phyloP scores from a whole-genome alignment of 345 rosid genomes.

The Brassica napus region DNA sequence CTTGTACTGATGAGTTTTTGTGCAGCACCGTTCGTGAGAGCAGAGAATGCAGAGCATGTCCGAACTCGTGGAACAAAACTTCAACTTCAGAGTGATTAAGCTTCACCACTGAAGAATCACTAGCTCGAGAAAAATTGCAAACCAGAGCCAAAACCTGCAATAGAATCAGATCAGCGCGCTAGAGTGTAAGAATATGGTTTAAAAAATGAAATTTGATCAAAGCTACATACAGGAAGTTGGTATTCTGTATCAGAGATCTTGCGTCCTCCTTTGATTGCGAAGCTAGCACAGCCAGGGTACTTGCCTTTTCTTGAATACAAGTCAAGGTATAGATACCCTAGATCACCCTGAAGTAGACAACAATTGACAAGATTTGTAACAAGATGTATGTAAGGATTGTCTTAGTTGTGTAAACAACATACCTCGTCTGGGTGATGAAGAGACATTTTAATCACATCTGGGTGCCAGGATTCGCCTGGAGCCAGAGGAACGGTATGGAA shows the following conservation, averaged over 20 bases:
- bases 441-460: conserved; percentile 78
- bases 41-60: conserved; percentile 92
- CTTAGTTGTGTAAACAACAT: conserved; percentile 22
- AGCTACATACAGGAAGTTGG: conserved; percentile 83
- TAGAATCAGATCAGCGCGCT: conserved; percentile 25
- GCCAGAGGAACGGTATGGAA: conserved; percentile 60
- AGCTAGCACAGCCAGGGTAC: conserved; percentile 97
- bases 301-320: conserved; percentile 78
- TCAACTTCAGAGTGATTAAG: conserved; percentile 91
- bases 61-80: conserved; percentile 95
- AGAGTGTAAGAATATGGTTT: neutral
- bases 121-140: conserved; percentile 71
- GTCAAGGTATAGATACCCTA: conserved; percentile 92
- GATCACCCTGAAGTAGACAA: conserved; percentile 67
- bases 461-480: conserved; percentile 97
- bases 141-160: conserved; percentile 88
- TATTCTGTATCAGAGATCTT: conserved; percentile 78
- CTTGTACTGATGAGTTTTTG: conserved; percentile 11
- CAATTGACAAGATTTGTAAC: conserved; percentile 15
- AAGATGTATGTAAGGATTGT: neutral
- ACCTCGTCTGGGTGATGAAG: conserved; percentile 96
- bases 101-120: conserved; percentile 56
- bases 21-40: conserved; percentile 83
- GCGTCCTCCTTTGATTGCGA: conserved; percentile 88
- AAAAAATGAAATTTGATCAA: neutral